A percentile compares a stretch with the other conserved stretches of the same genome.
phyloP scores from a whole-genome alignment of 2,329 filamentous ascomycete genomes.

The Monosporascus sp. region DNA sequence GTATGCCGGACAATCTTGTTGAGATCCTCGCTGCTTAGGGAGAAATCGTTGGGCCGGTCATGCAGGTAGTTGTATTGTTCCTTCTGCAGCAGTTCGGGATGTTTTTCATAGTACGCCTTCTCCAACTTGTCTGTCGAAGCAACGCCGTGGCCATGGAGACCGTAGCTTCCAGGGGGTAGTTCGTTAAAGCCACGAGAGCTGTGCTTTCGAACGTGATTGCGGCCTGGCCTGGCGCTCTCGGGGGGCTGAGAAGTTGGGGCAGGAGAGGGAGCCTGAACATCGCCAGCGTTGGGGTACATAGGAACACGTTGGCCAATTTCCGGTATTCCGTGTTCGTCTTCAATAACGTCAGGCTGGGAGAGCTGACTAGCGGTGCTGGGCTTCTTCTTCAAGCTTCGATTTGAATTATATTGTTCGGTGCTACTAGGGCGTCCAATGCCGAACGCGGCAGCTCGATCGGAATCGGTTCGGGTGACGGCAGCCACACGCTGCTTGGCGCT shows the following conservation, averaged over 20 bases:
- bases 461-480: slow-evolving; percentile 84
- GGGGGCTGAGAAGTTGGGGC: slow-evolving; percentile 44
- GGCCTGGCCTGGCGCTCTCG: slow-evolving; percentile 29
- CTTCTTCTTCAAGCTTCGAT: slow-evolving; percentile 56
- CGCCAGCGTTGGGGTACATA: slow-evolving; percentile 87
- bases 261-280: slow-evolving; percentile 92
- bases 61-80: slow-evolving; percentile 57
- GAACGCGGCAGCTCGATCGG: slow-evolving; percentile 76
- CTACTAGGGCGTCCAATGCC: slow-evolving; percentile 68
- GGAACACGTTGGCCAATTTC: slow-evolving; percentile 90
- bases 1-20: slow-evolving; percentile 83
- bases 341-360: slow-evolving; percentile 46
- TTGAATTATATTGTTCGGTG: slow-evolving; percentile 44
- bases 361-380: slow-evolving; percentile 50
- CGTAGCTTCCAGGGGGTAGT: slow-evolving; percentile 82
- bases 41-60: slow-evolving; percentile 63
- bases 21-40: slow-evolving; percentile 82
- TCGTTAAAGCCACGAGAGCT: slow-evolving; percentile 66
- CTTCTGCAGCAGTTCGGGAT: slow-evolving; percentile 75
- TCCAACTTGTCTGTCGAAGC: slow-evolving; percentile 76
- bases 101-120: slow-evolving; percentile 87
- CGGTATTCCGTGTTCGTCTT: slow-evolving; percentile 83
- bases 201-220: slow-evolving; percentile 63
- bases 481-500: slow-evolving; percentile 81
- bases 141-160: slow-evolving; percentile 81